phyloP scores from a whole-genome alignment of 2,329 filamentous ascomycete genomes.

The Dothistroma septosporum region DNA sequence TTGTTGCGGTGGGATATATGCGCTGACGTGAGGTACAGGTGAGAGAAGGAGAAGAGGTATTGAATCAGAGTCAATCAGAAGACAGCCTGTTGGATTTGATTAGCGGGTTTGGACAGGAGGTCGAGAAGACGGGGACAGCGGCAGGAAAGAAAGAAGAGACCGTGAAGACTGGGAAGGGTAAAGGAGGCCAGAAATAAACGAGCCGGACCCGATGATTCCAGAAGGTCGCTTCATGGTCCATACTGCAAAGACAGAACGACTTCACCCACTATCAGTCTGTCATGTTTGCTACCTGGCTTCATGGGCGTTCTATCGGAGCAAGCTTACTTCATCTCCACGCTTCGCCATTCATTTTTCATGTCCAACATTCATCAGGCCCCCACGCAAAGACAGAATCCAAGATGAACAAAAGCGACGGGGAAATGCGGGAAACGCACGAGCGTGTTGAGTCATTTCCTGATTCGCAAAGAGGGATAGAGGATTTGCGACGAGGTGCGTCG shows the following conservation, averaged over 20 bases:
- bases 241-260: neutral
- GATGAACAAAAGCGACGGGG: too few species aligned
- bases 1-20: neutral
- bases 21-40: slow-evolving; percentile 28
- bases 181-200: slow-evolving; percentile 33
- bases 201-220: neutral
- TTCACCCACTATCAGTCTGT: neutral
- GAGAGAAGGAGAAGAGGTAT: slow-evolving; percentile 49
- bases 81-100: slow-evolving; percentile 58
- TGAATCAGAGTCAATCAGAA: slow-evolving; percentile 42
- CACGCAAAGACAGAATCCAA: too few species aligned
- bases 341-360: too few species aligned
- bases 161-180: slow-evolving; percentile 37
- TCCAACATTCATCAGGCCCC: too few species aligned
- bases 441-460: too few species aligned
- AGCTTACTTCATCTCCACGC: too few species aligned
- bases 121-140: slow-evolving; percentile 40
- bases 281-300: too few species aligned
- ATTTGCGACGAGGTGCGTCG: too few species aligned
- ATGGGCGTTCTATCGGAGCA: too few species aligned
- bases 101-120: slow-evolving; percentile 41
- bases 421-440: too few species aligned
- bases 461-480: too few species aligned
- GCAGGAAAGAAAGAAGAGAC: slow-evolving; percentile 39
- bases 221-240: neutral